phyloP scores from a whole-genome alignment of 208 protist genomes.

The Crithidia brevicula region DNA sequence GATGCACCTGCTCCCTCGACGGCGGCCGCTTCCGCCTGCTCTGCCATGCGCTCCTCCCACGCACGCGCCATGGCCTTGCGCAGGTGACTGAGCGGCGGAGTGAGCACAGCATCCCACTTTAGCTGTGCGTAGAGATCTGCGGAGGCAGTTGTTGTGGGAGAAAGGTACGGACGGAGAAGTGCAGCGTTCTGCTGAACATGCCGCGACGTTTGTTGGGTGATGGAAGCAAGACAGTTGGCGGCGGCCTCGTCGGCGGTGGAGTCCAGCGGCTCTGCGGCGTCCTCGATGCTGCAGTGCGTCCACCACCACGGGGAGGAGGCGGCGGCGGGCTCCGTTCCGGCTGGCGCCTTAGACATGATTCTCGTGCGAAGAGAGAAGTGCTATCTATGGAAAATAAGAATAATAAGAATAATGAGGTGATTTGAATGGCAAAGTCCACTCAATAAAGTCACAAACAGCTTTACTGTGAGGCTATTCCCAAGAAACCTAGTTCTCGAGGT shows the following conservation, averaged over 20 bases:
- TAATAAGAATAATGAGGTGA: too few relatives aligned
- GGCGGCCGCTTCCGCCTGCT: conserved; percentile 29
- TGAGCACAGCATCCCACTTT: conserved; percentile 15
- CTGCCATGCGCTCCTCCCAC: conserved; percentile 42
- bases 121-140: conserved; percentile 3
- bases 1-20: too few relatives aligned
- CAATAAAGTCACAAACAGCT: too few relatives aligned
- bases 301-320: conserved; percentile 45
- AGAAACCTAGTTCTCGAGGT: too few relatives aligned
- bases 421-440: too few relatives aligned
- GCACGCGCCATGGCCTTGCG: conserved; percentile 40
- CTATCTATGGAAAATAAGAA: not conserved
- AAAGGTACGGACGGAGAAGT: not conserved
- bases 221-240: conserved; percentile 12
- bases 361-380: too few relatives aligned
- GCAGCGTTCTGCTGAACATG: not conserved
- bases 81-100: conserved; percentile 29
- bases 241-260: conserved; percentile 46
- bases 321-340: not conserved
- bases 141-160: not conserved
- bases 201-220: conserved; percentile 26
- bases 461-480: too few relatives aligned
- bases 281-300: conserved; percentile 51
- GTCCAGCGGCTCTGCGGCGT: conserved; percentile 46
- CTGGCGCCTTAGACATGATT: too few relatives aligned